Evolutionary conservation across 2,329 filamentous ascomycete species (phyloP), one percentile per base, ranked within the genome.

Genomic region (Fusarium sp.): DNA sequence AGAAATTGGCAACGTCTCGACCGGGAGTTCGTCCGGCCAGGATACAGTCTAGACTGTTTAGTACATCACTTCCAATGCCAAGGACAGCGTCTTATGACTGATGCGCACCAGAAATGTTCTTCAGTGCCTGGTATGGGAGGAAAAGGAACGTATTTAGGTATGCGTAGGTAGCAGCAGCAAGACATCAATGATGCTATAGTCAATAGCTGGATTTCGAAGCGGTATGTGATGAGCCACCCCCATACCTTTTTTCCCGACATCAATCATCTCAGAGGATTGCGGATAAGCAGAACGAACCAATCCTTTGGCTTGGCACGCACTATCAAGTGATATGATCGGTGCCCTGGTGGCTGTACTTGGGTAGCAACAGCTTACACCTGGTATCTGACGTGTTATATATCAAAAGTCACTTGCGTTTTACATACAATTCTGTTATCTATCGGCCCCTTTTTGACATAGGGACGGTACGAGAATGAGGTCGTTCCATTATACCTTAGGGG

Each of bases 151-250:
- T 24, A 12, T 18, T 32, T 32, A 34, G 30, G 30, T 24, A 51
- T 34, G n/a, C 20, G 17, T 24, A 34, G 28, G 12, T 13, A 30
- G 24, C 18, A 47, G n/a, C 20, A 51, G n/a, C 50, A 22, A 52
- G 50, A 26, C 34, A 64, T 38, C 34, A 22, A 39, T 18, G 34
- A 38, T 44, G 24, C 30, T 50, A 30, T 42, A 34, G 32, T 10
- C 18, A 15, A 34, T n/a, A 50, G 52, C 63, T 62, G 32, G 39
- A 30, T 24, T 34, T 41, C 47, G 24, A 62, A 44, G 41, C 48
- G 71, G 59, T 62, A 75, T 75, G 72, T 69, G 52, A 70, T 42
- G 18, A 32, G 28, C 58, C 41, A 57, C 32, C 67, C 51, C n/a
- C 55, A n/a, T 42, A 32, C 34, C 13, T 52, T 36, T 22, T 15